Conservation (phyloP, 805 yeast genomes). For the Saccharomycopsis fodiens region DNA sequence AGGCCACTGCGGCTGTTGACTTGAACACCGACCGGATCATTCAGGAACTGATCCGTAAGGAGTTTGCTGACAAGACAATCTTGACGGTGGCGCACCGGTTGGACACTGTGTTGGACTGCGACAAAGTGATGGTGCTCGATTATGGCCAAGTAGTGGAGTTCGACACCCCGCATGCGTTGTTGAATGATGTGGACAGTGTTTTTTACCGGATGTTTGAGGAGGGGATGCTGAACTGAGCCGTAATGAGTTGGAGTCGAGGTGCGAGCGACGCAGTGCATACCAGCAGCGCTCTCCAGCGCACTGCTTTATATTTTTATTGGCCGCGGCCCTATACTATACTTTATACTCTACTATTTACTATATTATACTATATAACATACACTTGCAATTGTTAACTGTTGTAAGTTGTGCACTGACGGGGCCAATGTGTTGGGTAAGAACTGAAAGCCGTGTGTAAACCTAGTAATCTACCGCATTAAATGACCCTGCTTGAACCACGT, state of each 20-base stretch:
- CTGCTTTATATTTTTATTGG: too few species aligned
- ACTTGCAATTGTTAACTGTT: too few species aligned
- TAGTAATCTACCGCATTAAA: too few species aligned
- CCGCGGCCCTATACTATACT: constrained; percentile 4
- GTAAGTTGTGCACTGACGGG: too few species aligned
- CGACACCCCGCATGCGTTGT: constrained; percentile 52
- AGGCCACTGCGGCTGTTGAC: constrained; percentile 86
- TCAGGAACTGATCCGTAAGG: constrained; percentile 69
- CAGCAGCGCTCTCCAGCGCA: too few species aligned
- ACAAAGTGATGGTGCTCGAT: constrained; percentile 65
- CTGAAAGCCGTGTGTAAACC: too few species aligned
- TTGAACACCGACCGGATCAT: constrained; percentile 73
- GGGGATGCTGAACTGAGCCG: background rate
- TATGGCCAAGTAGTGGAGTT: constrained; percentile 70
- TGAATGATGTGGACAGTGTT: constrained; percentile 34
- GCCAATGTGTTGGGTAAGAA: too few species aligned
- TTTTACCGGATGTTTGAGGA: constrained; percentile 31
- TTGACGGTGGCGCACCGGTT: constrained; percentile 85
- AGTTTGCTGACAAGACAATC: constrained; percentile 69
- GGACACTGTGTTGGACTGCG: constrained; percentile 80
- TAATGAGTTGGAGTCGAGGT: too few species aligned
- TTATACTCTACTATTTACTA: background rate
- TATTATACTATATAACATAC: constrained; percentile 7
- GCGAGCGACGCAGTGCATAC: too few species aligned
- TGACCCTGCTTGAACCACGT: too few species aligned